These are phyloP conservation scores for Chaetothyriales sp. DNA, from an alignment of 2,329 filamentous ascomycete species.

Conservation along the genomic window DNA sequence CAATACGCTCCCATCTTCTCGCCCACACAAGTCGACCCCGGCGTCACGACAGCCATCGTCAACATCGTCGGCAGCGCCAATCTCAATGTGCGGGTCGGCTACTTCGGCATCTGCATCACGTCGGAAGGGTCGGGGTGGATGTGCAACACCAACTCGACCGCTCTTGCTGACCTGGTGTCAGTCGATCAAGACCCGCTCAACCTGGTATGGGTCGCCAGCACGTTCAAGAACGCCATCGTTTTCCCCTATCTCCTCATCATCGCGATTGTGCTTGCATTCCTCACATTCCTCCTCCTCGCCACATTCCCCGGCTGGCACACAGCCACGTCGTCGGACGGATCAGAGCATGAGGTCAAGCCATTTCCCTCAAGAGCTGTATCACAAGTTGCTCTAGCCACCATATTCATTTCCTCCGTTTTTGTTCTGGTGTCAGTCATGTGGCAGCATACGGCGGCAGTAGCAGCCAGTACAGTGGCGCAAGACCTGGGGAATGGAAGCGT, in stretches of 20 bases:
- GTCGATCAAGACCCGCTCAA: conserved; percentile 93
- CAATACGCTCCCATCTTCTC: conserved; percentile 69
- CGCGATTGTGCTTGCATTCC: conserved; percentile 90
- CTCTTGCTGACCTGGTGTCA: conserved; percentile 74
- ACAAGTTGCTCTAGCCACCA: conserved; percentile 82
- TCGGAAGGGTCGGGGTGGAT: conserved; percentile 81
- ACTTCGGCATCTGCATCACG: conserved; percentile 95
- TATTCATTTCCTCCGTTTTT: conserved; percentile 58
- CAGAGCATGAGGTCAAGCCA: conserved; percentile 79
- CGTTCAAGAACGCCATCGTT: conserved; percentile 97
- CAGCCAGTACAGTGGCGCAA: conserved; percentile 83
- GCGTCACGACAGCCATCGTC: conserved; percentile 67
- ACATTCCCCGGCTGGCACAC: conserved; percentile 98
- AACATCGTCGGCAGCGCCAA: conserved; percentile 78
- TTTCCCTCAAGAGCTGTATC: conserved; percentile 88
- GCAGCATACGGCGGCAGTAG: conserved; percentile 84
- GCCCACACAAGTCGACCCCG: conserved; percentile 81
- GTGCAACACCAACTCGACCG: conserved; percentile 93
- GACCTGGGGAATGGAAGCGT: conserved; percentile 85
- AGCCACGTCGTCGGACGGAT: conserved; percentile 65
- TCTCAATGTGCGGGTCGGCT: conserved; percentile 84
- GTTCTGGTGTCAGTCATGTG: conserved; percentile 49
- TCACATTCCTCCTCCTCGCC: conserved; percentile 85
- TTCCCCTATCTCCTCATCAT: conserved; percentile 97
- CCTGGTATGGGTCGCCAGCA: conserved; percentile 88